Percentiles rank a stretch among this genome's conserved stretches.
Evolutionary conservation across 441 rosid genomes (phyloP).

Genomic region (Erodium trifolium): DNA sequence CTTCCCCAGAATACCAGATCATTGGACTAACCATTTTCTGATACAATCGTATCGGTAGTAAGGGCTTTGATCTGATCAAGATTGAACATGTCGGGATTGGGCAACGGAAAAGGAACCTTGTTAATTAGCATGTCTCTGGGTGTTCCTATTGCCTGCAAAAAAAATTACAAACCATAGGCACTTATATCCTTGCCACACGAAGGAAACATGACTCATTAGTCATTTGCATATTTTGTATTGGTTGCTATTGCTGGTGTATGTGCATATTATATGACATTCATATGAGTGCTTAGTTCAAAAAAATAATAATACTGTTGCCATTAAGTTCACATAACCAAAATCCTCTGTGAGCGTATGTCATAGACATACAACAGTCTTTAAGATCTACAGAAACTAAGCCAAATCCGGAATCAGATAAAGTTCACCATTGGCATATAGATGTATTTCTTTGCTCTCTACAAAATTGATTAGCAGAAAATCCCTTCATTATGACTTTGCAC

Average conservation of each 20-base stretch:
- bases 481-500: too few relatives aligned
- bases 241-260: too few relatives aligned
- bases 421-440: too few relatives aligned
- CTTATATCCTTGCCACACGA: too few relatives aligned
- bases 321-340: neutral
- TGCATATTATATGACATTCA: too few relatives aligned
- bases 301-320: neutral
- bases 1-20: neutral
- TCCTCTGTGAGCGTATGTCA: neutral
- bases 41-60: conserved; percentile 57
- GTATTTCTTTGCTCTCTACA: too few relatives aligned
- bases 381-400: too few relatives aligned
- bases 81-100: conserved; percentile 83
- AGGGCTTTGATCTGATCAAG: conserved; percentile 73
- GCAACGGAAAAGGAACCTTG: conserved; percentile 88
- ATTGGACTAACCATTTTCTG: conserved; percentile 69
- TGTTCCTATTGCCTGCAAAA: conserved; percentile 60
- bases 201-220: neutral
- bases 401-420: too few relatives aligned
- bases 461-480: too few relatives aligned
- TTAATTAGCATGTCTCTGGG: conserved; percentile 75
- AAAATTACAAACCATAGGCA: neutral
- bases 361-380: neutral
- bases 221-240: too few relatives aligned
- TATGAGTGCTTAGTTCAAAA: neutral